Base-by-base conservation (phyloP, 2,329 filamentous ascomycete genomes). In the Microdochium trichocladiopsis region DNA sequence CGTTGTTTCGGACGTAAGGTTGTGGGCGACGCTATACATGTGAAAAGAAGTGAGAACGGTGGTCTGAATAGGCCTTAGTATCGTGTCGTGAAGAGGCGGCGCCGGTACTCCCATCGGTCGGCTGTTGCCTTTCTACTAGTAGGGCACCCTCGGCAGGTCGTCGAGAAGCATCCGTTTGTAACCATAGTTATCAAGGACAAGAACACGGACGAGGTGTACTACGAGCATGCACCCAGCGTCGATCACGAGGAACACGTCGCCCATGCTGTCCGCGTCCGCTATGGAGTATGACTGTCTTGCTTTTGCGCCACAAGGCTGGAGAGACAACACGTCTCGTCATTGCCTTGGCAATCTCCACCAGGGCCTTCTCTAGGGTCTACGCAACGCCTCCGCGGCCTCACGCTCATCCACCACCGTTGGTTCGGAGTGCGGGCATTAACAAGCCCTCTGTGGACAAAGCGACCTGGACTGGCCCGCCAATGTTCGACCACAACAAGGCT, bases 211-310 rank as follows among this genome's bases (percentile, higher is more conserved):
- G 65, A 65, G 37, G 62, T 72, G 4, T 60, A 58, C 18, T 71
- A 68, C 43, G 60, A 63, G 21, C 57, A 58, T 22, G 60, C 64
- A 2, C 24, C 60, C 1, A 57, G 21, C 9, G 51, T 76, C 21
- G 61, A 75, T 52, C 57, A 76, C 10, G 50, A 60, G 1, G 55
- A 73, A 5, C 73, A 77, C 56, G 55, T 76, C 6, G 62, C 65
- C 5, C 66, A 68, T 50, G 50, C 55, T 18, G 55, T 21, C 22
- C 45, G 3, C 57, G 61, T 1, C 74, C 74, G 6, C 69, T 70
- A 22, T 77, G 75, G 75, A 66, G 65, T 37, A 64, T 75, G n/a
- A 59, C 69, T 25, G 62, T 74, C 5, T 52, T 68, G 4, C 66
- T 66, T 16, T 49, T 72, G 1, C 21, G 47, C 1, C 47, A 16